Conservation (phyloP, 2,329 filamentous ascomycete species). For the Talaromyces albobiverticillius region DNA sequence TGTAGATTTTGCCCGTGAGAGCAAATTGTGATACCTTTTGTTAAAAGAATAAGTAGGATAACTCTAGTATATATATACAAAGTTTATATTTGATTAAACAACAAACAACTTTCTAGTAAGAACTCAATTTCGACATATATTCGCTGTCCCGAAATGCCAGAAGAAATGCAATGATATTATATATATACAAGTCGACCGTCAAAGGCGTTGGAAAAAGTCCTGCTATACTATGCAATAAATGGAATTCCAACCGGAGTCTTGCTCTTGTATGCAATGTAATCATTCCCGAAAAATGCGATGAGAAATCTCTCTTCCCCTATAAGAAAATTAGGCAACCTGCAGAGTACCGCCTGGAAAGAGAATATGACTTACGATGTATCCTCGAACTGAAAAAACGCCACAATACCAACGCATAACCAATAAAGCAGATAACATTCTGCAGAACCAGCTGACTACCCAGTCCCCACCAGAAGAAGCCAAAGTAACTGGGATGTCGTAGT, state of each 20-base stretch:
- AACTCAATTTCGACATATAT: no score
- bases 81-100: background rate
- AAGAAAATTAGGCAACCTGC: no score
- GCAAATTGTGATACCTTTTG: slow-evolving; percentile 47
- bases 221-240: slow-evolving; percentile 55
- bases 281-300: slow-evolving; percentile 75
- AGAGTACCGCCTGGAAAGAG: no score
- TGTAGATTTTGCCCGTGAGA: slow-evolving; percentile 34
- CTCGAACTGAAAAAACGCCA: slow-evolving; percentile 80
- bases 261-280: slow-evolving; percentile 72
- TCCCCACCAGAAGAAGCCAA: slow-evolving; percentile 98
- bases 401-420: slow-evolving; percentile 70
- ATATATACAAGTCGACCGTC: no score
- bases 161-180: no score
- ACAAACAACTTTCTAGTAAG: no score
- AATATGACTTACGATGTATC: slow-evolving; percentile 64
- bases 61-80: no score
- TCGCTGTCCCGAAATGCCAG: no score
- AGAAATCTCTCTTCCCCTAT: slow-evolving; percentile 75
- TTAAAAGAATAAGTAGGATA: no score
- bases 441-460: slow-evolving; percentile 89
- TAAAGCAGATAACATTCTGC: slow-evolving; percentile 76
- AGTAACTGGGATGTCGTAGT: slow-evolving; percentile 86
- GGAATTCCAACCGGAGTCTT: slow-evolving; percentile 77
- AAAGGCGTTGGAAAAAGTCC: no score